Percentiles rank a stretch among this genome's conserved stretches.
These are phyloP conservation scores for Saitozyma sp. DNA, from an alignment of 768 basidiomycete genomes.

Conservation along the genomic window DNA sequence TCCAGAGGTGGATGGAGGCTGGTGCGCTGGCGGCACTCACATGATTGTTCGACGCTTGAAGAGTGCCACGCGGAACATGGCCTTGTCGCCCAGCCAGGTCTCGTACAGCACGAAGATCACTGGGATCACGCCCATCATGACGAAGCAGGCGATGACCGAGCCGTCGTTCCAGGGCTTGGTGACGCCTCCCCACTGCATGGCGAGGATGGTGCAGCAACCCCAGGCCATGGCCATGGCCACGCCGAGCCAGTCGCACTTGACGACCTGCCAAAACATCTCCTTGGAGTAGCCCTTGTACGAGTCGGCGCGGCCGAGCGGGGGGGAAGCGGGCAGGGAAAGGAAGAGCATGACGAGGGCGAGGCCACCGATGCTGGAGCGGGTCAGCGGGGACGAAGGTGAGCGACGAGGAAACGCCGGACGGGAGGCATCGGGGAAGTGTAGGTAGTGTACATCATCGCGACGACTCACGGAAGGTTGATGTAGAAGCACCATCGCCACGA, in stretches of 20 bases:
- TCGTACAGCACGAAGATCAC: slow-evolving; percentile 54
- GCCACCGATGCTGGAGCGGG: slow-evolving; percentile 30
- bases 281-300: slow-evolving; percentile 45
- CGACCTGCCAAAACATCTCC: slow-evolving; percentile 42
- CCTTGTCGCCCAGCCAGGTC: slow-evolving; percentile 49
- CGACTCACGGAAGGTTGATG: slow-evolving; percentile 49
- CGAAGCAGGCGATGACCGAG: slow-evolving; percentile 53
- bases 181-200: slow-evolving; percentile 50
- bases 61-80: slow-evolving; percentile 54
- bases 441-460: too few relatives aligned
- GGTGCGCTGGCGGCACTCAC: slow-evolving; percentile 21
- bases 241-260: slow-evolving; percentile 46
- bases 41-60: slow-evolving; percentile 49
- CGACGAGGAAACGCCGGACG: neutral
- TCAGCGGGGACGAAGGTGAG: neutral
- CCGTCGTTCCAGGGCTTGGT: slow-evolving; percentile 57
- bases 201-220: slow-evolving; percentile 44
- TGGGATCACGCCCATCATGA: slow-evolving; percentile 45
- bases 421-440: neutral
- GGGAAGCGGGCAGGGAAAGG: slow-evolving; percentile 33
- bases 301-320: slow-evolving; percentile 40
- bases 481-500: slow-evolving; percentile 60
- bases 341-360: slow-evolving; percentile 35
- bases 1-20: too few relatives aligned
- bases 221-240: slow-evolving; percentile 39